Percentiles rank a stretch among this genome's conserved stretches.
Conservation (phyloP, 352 stramenopile genomes). For the Globisporangium ultimum region DNA sequence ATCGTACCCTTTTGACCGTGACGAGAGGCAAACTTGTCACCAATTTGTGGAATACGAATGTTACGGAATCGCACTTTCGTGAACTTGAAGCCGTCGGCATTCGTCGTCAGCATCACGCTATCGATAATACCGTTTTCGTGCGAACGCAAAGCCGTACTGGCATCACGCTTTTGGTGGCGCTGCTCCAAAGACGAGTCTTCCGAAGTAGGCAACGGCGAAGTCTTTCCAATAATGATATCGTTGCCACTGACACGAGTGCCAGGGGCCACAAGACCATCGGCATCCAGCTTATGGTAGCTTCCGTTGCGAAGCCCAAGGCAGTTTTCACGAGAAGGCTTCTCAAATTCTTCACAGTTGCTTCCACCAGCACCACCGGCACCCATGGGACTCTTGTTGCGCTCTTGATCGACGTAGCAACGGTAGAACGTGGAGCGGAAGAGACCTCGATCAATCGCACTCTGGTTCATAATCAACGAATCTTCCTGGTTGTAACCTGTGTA, state of each 20-base stretch:
- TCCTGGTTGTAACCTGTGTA: conserved; percentile 98
- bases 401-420: conserved; percentile 96
- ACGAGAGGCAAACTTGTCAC: conserved; percentile 97
- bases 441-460: conserved; percentile 98
- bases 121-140: conserved; percentile 99
- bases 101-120: conserved; percentile 98
- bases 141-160: conserved; percentile 95
- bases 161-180: conserved; percentile 96
- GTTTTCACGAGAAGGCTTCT: conserved; percentile 95
- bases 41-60: conserved; percentile 98
- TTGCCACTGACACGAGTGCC: conserved; percentile 96
- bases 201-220: conserved; percentile 84
- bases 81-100: conserved; percentile 96
- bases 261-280: conserved; percentile 96
- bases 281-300: conserved; percentile 99
- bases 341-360: conserved; percentile 91
- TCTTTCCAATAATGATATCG: conserved; percentile 99
- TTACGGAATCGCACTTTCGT: conserved; percentile 98
- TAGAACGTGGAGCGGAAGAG: conserved; percentile 99
- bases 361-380: conserved; percentile 57
- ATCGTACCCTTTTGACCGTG: conserved; percentile 94
- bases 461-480: conserved; percentile 99
- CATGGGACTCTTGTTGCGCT: conserved; percentile 83
- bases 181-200: conserved; percentile 81
- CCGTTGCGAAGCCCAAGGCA: conserved; percentile 93